Percentiles rank a stretch among this genome's conserved stretches.
phyloP scores from a whole-genome alignment of 805 yeast genomes.

The Saccharomycopsis sp. region DNA sequence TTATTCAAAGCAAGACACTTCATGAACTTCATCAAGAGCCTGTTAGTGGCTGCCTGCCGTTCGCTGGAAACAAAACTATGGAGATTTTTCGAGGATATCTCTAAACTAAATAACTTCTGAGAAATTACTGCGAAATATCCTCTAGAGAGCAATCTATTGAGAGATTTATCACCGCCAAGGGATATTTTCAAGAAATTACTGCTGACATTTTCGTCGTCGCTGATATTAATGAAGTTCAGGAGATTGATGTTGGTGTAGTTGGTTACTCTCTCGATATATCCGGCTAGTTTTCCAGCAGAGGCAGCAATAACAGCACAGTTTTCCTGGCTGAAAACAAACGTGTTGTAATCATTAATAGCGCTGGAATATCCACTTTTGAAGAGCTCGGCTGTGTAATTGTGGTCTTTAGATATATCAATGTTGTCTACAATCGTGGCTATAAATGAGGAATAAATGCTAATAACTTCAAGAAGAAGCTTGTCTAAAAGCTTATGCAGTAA shows the following conservation, averaged over 20 bases:
- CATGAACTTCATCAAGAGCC: slow-evolving; percentile 1
- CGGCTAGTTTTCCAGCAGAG: background rate
- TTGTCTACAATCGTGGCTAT: background rate
- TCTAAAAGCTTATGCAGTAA: background rate
- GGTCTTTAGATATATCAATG: background rate
- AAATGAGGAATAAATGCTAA: background rate
- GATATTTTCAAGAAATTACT: background rate
- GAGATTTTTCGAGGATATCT: background rate
- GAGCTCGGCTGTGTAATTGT: background rate
- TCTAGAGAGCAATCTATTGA: slow-evolving; percentile 8
- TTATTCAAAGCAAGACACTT: slow-evolving; percentile 13
- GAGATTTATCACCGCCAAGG: background rate
- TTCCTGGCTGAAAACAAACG: background rate
- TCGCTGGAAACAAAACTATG: background rate
- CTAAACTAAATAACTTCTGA: slow-evolving; percentile 9
- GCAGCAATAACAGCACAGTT: background rate
- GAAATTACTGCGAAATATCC: slow-evolving; percentile 11
- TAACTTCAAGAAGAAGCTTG: background rate
- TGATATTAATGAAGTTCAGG: background rate
- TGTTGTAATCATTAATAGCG: background rate
- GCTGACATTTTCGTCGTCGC: background rate
- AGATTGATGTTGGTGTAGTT: background rate
- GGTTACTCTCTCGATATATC: background rate
- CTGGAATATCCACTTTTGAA: background rate
- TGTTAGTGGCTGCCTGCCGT: background rate